Percentiles rank a stretch among this genome's conserved stretches.
Evolutionary conservation across 2,329 filamentous ascomycete genomes (phyloP).

Genomic region (Xylaria sp.): DNA sequence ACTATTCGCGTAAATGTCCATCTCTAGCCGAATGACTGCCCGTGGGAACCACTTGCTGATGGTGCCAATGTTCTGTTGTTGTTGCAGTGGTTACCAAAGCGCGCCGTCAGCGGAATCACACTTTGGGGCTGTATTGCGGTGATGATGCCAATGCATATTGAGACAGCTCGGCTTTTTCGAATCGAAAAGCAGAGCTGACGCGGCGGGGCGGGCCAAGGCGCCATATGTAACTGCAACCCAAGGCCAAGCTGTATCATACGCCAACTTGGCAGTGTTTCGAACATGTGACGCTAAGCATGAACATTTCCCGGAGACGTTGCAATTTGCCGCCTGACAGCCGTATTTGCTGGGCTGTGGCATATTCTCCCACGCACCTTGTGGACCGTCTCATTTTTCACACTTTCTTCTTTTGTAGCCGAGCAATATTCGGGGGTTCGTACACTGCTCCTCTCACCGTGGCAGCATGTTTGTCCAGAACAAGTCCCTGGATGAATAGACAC

Average conservation of each 20-base stretch:
- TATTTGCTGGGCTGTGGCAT: not conserved
- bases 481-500: too few species aligned
- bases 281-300: not conserved
- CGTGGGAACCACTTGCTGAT: too few species aligned
- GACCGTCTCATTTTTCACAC: too few species aligned
- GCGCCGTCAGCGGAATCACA: too few species aligned
- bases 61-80: not conserved
- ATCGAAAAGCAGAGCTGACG: not conserved
- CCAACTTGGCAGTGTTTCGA: conserved; percentile 25
- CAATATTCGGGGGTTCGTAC: too few species aligned
- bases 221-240: conserved; percentile 13
- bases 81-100: not conserved
- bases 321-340: not conserved
- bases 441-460: too few species aligned
- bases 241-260: conserved; percentile 24
- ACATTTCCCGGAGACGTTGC: not conserved
- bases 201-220: not conserved
- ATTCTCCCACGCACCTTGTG: not conserved
- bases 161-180: conserved; percentile 1
- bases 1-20: not conserved
- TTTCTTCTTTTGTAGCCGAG: too few species aligned
- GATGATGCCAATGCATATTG: not conserved
- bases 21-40: not conserved
- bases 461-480: too few species aligned
- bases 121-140: not conserved